A percentile compares a stretch with the other conserved stretches of the same genome.
These are phyloP conservation scores for Candida ponderosae DNA, from an alignment of 805 yeast genomes.

Conservation along the genomic window DNA sequence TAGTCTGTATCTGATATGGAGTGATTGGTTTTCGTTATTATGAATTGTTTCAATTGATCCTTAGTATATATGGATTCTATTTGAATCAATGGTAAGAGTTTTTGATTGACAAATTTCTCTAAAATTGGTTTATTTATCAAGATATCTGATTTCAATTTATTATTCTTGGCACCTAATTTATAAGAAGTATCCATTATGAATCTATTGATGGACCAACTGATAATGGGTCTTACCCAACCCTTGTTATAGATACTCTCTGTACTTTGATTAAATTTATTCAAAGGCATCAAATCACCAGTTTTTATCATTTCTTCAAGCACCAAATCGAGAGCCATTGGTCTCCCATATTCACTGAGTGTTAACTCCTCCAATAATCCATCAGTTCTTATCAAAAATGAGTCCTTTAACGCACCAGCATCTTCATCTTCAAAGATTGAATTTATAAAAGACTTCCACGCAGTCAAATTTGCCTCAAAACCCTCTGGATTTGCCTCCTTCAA, in stretches of 20 bases:
- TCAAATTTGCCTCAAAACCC: conserved; percentile 32
- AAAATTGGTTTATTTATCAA: conserved; percentile 12
- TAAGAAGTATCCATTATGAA: conserved; percentile 16
- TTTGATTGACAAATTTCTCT: conserved; percentile 8
- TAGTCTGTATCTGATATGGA: conserved; percentile 12
- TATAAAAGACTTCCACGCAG: conserved; percentile 27
- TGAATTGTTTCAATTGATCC: conserved; percentile 5
- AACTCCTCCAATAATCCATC: conserved; percentile 19
- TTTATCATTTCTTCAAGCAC: conserved; percentile 25
- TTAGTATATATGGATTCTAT: conserved; percentile 8
- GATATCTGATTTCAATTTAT: conserved; percentile 10
- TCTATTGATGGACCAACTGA: conserved; percentile 15
- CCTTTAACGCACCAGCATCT: conserved; percentile 4
- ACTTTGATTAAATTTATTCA: conserved; percentile 12
- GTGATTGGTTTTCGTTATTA: background rate
- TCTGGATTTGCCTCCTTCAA: conserved; percentile 29
- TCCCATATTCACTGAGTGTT: conserved; percentile 21
- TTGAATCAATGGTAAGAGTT: conserved; percentile 2
- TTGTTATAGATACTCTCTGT: conserved; percentile 13
- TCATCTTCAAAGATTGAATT: conserved; percentile 8
- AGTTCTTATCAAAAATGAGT: conserved; percentile 19
- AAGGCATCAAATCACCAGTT: conserved; percentile 21
- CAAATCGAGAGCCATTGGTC: conserved; percentile 27
- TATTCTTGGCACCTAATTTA: conserved; percentile 10
- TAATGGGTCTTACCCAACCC: conserved; percentile 16